phyloP scores from a whole-genome alignment of 305 asterid genomes.

The Fraxinus albicans region DNA sequence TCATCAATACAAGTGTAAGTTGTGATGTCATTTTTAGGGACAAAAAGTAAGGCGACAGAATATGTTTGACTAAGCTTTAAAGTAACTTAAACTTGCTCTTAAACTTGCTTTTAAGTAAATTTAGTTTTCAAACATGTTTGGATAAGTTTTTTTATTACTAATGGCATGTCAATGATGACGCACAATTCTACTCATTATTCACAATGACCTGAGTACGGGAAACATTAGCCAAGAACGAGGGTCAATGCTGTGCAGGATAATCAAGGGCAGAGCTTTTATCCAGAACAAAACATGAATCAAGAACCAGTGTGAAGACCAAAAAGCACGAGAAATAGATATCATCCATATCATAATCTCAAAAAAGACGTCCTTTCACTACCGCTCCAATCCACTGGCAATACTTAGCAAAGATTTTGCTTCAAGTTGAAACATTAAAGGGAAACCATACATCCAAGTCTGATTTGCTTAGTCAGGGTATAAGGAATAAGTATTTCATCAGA shows the following conservation, averaged over 20 bases:
- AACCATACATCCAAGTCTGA: neutral
- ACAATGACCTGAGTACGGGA: neutral
- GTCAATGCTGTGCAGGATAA: neutral
- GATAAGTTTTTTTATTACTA: neutral
- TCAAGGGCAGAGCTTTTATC: neutral
- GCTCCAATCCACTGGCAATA: neutral
- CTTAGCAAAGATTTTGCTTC: neutral
- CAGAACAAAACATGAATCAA: neutral
- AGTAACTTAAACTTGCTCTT: neutral
- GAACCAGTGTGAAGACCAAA: neutral
- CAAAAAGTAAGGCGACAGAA: neutral
- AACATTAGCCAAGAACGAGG: neutral
- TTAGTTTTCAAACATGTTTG: neutral
- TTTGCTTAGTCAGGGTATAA: neutral
- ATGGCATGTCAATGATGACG: neutral
- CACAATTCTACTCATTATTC: neutral
- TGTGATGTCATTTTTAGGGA: neutral
- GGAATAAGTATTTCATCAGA: neutral
- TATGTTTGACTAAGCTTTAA: neutral
- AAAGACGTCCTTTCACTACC: neutral
- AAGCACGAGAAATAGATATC: neutral
- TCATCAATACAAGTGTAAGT: neutral
- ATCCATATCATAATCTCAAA: neutral
- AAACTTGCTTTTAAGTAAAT: neutral
- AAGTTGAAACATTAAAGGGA: neutral